Conservation (phyloP, 2,329 filamentous ascomycete species). For the Metarhizium brunneum region DNA sequence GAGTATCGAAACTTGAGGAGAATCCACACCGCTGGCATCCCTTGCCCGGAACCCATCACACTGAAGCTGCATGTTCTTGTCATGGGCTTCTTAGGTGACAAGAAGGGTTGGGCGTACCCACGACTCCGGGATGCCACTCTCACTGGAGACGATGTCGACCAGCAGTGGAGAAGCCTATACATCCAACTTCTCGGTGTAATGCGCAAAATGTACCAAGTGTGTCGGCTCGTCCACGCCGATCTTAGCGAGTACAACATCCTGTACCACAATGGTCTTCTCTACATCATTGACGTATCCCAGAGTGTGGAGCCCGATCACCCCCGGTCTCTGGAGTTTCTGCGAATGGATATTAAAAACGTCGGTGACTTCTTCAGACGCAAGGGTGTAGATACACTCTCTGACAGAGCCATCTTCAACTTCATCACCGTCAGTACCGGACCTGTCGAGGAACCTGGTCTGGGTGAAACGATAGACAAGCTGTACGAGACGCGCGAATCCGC, state of each 20-base stretch:
- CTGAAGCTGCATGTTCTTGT: conserved; percentile 91
- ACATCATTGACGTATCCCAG: conserved; percentile 96
- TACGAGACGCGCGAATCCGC: conserved; percentile 46
- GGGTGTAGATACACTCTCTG: conserved; percentile 70
- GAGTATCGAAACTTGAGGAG: conserved; percentile 90
- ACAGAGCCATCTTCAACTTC: conserved; percentile 77
- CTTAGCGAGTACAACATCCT: conserved; percentile 97
- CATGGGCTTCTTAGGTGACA: conserved; percentile 87
- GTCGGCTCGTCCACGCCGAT: conserved; percentile 88
- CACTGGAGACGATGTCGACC: conserved; percentile 54
- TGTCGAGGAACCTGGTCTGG: conserved; percentile 52
- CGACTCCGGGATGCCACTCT: conserved; percentile 81
- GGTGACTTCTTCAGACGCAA: conserved; percentile 86
- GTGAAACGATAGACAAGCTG: conserved; percentile 54
- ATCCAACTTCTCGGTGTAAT: conserved; percentile 78
- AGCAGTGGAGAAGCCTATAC: conserved; percentile 72
- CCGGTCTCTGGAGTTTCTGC: conserved; percentile 80
- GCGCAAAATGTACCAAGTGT: conserved; percentile 87
- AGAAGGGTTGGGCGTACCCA: conserved; percentile 79
- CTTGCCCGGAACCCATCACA: conserved; percentile 80
- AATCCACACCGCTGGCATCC: conserved; percentile 74
- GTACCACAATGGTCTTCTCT: conserved; percentile 73
- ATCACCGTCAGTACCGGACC: conserved; percentile 56
- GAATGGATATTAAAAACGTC: conserved; percentile 98
- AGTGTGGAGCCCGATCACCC: conserved; percentile 96